Percentiles rank a stretch among this genome's conserved stretches.
Evolutionary conservation across 768 basidiomycete genomes (phyloP).

Genomic region (Lentinula sp.): DNA sequence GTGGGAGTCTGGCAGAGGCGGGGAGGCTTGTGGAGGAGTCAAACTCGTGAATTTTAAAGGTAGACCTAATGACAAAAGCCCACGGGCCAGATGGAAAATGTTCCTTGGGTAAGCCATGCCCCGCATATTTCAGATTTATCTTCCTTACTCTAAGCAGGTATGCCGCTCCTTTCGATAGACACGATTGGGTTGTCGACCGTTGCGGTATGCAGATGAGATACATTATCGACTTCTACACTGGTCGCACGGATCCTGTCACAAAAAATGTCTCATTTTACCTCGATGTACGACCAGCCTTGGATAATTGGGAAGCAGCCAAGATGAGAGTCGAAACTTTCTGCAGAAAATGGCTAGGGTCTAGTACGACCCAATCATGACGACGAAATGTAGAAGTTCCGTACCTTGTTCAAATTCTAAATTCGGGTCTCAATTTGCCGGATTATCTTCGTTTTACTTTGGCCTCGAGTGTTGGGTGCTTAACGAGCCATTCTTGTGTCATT

Average conservation of each 20-base stretch:
- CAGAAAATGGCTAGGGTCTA: slow-evolving; percentile 21
- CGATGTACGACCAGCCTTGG: slow-evolving; percentile 90
- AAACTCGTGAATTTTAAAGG: slow-evolving; percentile 91
- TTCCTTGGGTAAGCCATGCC: slow-evolving; percentile 71
- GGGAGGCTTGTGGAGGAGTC: slow-evolving; percentile 74
- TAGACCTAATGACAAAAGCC: slow-evolving; percentile 70
- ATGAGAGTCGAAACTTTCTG: slow-evolving; percentile 69
- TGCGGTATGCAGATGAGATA: slow-evolving; percentile 88
- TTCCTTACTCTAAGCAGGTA: slow-evolving; percentile 48
- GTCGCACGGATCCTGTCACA: slow-evolving; percentile 44
- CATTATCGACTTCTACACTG: slow-evolving; percentile 98
- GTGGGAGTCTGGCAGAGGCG: slow-evolving; percentile 81
- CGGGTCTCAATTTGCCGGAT: no score
- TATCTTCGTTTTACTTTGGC: no score
- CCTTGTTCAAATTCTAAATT: no score
- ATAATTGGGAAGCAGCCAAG: slow-evolving; percentile 89
- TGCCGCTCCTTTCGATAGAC: slow-evolving; percentile 90
- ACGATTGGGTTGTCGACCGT: slow-evolving; percentile 95
- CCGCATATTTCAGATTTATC: slow-evolving; percentile 2
- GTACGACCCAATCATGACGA: not conserved
- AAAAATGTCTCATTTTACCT: slow-evolving; percentile 81
- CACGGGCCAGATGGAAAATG: slow-evolving; percentile 76
- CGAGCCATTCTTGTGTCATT: no score
- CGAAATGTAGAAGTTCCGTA: no score
- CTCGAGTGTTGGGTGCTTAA: no score